phyloP scores from a whole-genome alignment of 192 early-diverging fungal species.

The Entomortierella beljakovae region DNA sequence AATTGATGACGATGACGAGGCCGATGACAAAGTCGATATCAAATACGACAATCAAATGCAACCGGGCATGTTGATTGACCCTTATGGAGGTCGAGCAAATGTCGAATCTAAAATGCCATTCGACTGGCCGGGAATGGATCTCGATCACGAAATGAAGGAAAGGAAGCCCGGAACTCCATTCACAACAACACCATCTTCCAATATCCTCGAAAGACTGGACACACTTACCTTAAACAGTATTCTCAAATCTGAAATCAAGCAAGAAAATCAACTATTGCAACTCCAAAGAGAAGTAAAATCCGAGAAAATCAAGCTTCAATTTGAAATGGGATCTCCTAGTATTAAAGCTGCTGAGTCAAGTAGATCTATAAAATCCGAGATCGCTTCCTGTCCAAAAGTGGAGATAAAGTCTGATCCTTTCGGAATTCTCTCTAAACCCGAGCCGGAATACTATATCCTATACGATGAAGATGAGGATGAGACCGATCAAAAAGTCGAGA shows the following conservation, averaged over 20 bases:
- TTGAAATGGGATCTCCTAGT: neutral
- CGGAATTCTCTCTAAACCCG: neutral
- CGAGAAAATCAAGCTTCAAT: neutral
- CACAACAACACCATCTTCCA: neutral
- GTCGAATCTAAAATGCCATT: too few relatives aligned
- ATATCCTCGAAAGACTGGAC: neutral
- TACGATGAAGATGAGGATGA: constrained; percentile 4
- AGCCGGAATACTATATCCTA: constrained; percentile 13
- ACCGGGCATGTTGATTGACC: too few relatives aligned
- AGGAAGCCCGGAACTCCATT: too few relatives aligned
- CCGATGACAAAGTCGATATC: too few relatives aligned
- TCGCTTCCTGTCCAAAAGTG: neutral
- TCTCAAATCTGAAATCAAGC: too few relatives aligned
- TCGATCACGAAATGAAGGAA: neutral
- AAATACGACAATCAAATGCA: too few relatives aligned
- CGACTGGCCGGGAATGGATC: too few relatives aligned
- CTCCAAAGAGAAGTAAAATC: too few relatives aligned
- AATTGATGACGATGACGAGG: too few relatives aligned
- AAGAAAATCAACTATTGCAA: too few relatives aligned
- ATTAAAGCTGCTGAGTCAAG: neutral
- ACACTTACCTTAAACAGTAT: neutral
- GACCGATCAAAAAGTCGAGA: neutral
- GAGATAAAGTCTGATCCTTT: neutral
- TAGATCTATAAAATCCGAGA: neutral
- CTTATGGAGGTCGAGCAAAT: too few relatives aligned